Percentiles rank a stretch among this genome's conserved stretches.
phyloP scores from a whole-genome alignment of 371 early-diverging fungal genomes.

The Syncephalastrum racemosum region DNA sequence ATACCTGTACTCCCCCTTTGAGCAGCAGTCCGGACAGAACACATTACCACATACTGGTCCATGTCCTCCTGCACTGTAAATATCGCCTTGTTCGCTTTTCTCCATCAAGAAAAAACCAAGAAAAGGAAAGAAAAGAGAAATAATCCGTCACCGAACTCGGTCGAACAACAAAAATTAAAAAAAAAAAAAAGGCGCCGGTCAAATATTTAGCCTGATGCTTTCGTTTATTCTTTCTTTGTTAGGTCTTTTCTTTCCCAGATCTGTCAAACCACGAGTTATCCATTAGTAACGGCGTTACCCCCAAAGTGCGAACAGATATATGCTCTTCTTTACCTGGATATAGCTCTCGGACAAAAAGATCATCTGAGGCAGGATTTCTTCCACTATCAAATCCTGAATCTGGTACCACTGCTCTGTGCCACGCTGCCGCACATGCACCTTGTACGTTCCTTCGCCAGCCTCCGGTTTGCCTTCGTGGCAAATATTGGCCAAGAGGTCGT shows the following conservation, averaged over 20 bases:
- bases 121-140: too few species aligned
- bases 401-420: slow-evolving; percentile 92
- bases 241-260: slow-evolving; percentile 30
- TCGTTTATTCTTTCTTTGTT: background rate
- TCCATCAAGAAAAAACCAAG: too few species aligned
- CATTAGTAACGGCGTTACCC: too few species aligned
- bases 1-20: too few species aligned
- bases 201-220: background rate
- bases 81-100: too few species aligned
- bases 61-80: too few species aligned
- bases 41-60: too few species aligned
- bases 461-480: slow-evolving; percentile 86
- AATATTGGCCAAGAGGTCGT: slow-evolving; percentile 91
- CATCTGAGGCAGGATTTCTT: slow-evolving; percentile 94
- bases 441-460: slow-evolving; percentile 71
- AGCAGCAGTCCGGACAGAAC: too few species aligned
- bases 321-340: slow-evolving; percentile 69
- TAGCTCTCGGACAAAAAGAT: slow-evolving; percentile 92
- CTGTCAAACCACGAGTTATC: slow-evolving; percentile 11
- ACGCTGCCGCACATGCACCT: slow-evolving; percentile 78
- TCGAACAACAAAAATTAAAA: too few species aligned
- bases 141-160: too few species aligned
- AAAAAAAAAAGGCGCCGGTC: too few species aligned
- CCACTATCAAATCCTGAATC: slow-evolving; percentile 92
- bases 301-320: too few species aligned